phyloP scores from a whole-genome alignment of 306 rosid species.

The Hippophae gyantsensis region DNA sequence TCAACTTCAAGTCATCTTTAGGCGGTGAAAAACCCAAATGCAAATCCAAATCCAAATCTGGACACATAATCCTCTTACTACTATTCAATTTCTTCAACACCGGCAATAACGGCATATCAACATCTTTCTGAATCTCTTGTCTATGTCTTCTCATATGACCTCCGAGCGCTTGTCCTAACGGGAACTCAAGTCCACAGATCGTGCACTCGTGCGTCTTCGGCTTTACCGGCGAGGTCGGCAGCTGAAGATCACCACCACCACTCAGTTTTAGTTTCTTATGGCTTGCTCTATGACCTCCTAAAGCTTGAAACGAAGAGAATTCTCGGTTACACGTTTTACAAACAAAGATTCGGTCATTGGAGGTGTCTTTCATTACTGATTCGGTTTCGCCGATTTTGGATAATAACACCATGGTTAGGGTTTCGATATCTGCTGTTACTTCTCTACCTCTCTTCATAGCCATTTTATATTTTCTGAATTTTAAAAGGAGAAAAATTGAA shows the following conservation, averaged over 20 bases:
- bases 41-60: slow-evolving; percentile 36
- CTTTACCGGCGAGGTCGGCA: slow-evolving; percentile 14
- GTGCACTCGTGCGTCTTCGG: slow-evolving; percentile 55
- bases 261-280: slow-evolving; percentile 54
- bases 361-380: neutral
- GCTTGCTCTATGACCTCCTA: slow-evolving; percentile 85
- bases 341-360: slow-evolving; percentile 18
- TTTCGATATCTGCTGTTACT: neutral
- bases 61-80: slow-evolving; percentile 24
- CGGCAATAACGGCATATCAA: neutral
- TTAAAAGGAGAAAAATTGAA: neutral
- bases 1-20: slow-evolving; percentile 19
- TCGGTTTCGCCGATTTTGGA: slow-evolving; percentile 30
- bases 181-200: slow-evolving; percentile 60
- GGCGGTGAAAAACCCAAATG: slow-evolving; percentile 30
- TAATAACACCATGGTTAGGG: slow-evolving; percentile 23
- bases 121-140: neutral
- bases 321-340: slow-evolving; percentile 57
- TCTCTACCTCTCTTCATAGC: slow-evolving; percentile 49
- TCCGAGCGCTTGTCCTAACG: slow-evolving; percentile 75
- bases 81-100: slow-evolving; percentile 35
- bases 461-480: neutral
- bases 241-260: slow-evolving; percentile 2
- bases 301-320: slow-evolving; percentile 70
- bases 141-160: slow-evolving; percentile 94